Evolutionary conservation across 176 grass and related monocot species (phyloP), one percentile per base, ranked within the genome.

Genomic region (Rhynchospora pubera): DNA sequence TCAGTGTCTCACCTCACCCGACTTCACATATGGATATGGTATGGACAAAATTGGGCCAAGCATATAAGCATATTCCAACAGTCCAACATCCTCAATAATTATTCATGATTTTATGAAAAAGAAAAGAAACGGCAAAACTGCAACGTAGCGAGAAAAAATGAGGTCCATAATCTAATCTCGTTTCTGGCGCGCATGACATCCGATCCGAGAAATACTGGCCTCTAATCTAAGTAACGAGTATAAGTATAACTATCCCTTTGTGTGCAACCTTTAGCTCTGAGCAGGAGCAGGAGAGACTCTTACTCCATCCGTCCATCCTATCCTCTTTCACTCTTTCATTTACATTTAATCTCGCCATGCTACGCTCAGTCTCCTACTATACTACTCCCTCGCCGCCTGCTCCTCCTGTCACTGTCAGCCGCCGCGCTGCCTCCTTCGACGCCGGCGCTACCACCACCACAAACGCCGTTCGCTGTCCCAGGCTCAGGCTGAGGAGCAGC

Each of bases 331-430:
- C 51, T 42, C 48, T 18, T 8, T 18, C 39, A n/a, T n/a, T n/a
- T n/a, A n/a, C n/a, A n/a, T n/a, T n/a, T n/a, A n/a, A n/a, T n/a
- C n/a, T n/a, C n/a, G n/a, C n/a, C n/a, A 80, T 80, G 79, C 58
- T 82, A 44, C 30, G 79, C 34, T 62, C 78, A 32, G 78, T 60
- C 55, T 80, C 75, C 53, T 58, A 43, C 39, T 80, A 60, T 23
- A 55, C 9, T 44, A 46, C 59, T 0, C 55, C 77, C 39, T 79
- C 77, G 0, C 53, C 77, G 52, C 26, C 55, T 19, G 55, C 77
- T 53, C 53, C 50, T 14, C 77, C 50, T 0, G 23, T n/a, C n/a
- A n/a, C n/a, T n/a, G n/a, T 79, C 5, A 24, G 77, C 13, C 77
- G 77, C 52, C 52, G 32, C 15, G 13, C 51, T 4, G 8, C 42